Conservation (phyloP, 805 yeast species). For the Metschnikowia bowlesiae region DNA sequence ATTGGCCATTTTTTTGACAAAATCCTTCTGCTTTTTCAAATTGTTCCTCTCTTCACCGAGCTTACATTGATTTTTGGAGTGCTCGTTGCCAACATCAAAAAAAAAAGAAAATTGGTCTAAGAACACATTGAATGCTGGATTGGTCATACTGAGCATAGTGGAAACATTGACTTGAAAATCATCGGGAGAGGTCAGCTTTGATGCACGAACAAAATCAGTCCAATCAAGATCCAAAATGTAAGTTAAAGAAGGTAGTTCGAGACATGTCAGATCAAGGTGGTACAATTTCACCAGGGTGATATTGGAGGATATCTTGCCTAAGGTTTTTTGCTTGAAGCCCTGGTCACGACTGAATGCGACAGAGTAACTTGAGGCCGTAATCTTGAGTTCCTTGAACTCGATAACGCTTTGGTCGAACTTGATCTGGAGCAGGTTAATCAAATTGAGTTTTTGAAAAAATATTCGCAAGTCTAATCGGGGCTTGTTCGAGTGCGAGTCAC, state of each 20-base stretch:
- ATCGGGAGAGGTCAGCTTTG: conserved; percentile 4
- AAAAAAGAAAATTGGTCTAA: conserved; percentile 33
- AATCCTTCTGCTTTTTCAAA: background rate
- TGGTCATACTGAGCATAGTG: conserved; percentile 25
- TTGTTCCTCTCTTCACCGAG: background rate
- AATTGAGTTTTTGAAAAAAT: conserved; percentile 6
- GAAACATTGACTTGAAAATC: conserved; percentile 14
- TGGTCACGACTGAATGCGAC: conserved; percentile 10
- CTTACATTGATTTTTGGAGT: background rate
- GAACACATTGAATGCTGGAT: conserved; percentile 33
- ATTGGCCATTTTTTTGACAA: background rate
- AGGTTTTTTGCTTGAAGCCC: conserved; percentile 12
- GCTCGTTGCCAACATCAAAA: conserved; percentile 4
- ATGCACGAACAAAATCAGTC: conserved; percentile 21
- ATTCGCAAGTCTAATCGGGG: conserved; percentile 1
- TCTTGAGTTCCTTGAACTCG: conserved; percentile 8
- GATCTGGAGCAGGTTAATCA: conserved; percentile 12
- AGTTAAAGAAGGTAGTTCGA: conserved; percentile 36
- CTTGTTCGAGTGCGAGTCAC: background rate
- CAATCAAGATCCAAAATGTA: conserved; percentile 20
- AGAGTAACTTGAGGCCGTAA: conserved; percentile 14
- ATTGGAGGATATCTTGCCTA: conserved; percentile 17
- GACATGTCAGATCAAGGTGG: conserved; percentile 27
- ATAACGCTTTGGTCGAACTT: conserved; percentile 17
- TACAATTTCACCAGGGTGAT: conserved; percentile 26